These are phyloP conservation scores for Hordeum marinum DNA, from an alignment of 176 grass and related monocot genomes.

Conservation along the genomic window DNA sequence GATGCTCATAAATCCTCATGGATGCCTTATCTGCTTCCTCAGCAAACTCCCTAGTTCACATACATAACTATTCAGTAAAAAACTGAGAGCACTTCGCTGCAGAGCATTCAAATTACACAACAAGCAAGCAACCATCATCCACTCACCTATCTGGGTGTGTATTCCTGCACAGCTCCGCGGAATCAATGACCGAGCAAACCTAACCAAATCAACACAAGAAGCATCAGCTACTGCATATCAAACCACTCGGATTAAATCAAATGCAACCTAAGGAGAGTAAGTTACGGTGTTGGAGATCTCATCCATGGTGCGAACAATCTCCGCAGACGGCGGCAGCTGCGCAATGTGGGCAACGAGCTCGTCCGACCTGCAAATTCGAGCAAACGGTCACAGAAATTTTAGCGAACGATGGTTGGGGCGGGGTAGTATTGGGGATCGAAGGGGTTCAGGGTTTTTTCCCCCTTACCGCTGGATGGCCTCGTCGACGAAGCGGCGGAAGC, in stretches of 20 bases:
- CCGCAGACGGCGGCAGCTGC: slow-evolving; percentile 48
- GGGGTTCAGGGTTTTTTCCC: neutral
- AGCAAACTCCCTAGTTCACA: slow-evolving; percentile 66
- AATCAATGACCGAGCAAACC: slow-evolving; percentile 93
- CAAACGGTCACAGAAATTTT: neutral
- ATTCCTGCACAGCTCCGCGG: slow-evolving; percentile 82
- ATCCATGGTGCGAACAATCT: slow-evolving; percentile 80
- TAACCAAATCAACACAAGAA: slow-evolving; percentile 19
- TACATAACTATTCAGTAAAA: neutral
- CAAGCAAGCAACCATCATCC: neutral
- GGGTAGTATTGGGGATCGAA: neutral
- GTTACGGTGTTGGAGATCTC: slow-evolving; percentile 88
- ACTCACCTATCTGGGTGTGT: slow-evolving; percentile 81
- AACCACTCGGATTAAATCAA: neutral
- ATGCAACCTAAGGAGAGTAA: neutral
- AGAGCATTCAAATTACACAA: neutral
- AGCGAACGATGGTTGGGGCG: neutral
- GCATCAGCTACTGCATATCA: neutral
- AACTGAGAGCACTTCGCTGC: neutral
- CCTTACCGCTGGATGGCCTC: slow-evolving; percentile 64
- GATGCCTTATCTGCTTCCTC: slow-evolving; percentile 87
- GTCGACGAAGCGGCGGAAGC: slow-evolving; percentile 84
- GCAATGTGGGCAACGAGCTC: slow-evolving; percentile 66
- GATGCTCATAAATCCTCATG: slow-evolving; percentile 79
- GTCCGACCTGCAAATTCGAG: slow-evolving; percentile 47